A percentile compares a stretch with the other conserved stretches of the same genome.
Evolutionary conservation across 2,329 filamentous ascomycete species (phyloP).

Genomic region (Phoma sp.): DNA sequence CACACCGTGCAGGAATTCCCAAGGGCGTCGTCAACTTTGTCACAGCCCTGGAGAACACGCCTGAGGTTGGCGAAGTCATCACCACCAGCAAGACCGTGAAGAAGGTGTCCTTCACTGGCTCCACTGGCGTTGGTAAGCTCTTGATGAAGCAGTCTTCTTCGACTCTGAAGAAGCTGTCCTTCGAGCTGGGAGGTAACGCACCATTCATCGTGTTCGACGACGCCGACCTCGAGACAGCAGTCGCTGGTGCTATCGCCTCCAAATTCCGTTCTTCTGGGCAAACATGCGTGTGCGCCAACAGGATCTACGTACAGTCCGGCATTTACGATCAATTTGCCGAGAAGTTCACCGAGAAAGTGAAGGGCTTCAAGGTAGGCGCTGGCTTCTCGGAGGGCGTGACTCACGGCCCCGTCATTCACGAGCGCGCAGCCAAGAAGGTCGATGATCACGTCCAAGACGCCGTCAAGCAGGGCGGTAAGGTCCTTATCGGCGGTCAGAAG

Average conservation of each 20-base stretch:
- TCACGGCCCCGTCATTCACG: slow-evolving; percentile 85
- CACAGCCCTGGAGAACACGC: slow-evolving; percentile 78
- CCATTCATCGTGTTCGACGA: slow-evolving; percentile 98
- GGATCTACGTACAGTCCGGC: slow-evolving; percentile 77
- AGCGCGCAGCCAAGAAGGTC: slow-evolving; percentile 64
- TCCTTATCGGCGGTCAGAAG: slow-evolving; percentile 64
- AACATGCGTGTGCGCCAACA: slow-evolving; percentile 83
- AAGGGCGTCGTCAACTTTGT: slow-evolving; percentile 90
- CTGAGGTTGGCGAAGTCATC: slow-evolving; percentile 76
- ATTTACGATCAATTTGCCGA: slow-evolving; percentile 77
- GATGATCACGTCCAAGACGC: slow-evolving; percentile 46
- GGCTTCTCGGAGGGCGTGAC: slow-evolving; percentile 74
- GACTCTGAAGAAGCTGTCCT: slow-evolving; percentile 84
- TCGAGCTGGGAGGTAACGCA: slow-evolving; percentile 93
- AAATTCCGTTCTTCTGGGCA: slow-evolving; percentile 97
- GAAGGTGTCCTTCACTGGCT: slow-evolving; percentile 94
- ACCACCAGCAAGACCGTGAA: slow-evolving; percentile 78
- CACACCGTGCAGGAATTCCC: slow-evolving; percentile 84
- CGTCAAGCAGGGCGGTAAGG: slow-evolving; percentile 39
- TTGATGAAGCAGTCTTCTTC: slow-evolving; percentile 89
- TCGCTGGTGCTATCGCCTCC: slow-evolving; percentile 79
- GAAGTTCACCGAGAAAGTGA: slow-evolving; percentile 74
- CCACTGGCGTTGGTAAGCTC: slow-evolving; percentile 69
- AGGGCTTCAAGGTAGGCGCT: slow-evolving; percentile 74
- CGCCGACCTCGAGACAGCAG: slow-evolving; percentile 83